Base-by-base conservation (phyloP, 2,329 filamentous ascomycete genomes). In the Pseudogymnoascus sp. region DNA sequence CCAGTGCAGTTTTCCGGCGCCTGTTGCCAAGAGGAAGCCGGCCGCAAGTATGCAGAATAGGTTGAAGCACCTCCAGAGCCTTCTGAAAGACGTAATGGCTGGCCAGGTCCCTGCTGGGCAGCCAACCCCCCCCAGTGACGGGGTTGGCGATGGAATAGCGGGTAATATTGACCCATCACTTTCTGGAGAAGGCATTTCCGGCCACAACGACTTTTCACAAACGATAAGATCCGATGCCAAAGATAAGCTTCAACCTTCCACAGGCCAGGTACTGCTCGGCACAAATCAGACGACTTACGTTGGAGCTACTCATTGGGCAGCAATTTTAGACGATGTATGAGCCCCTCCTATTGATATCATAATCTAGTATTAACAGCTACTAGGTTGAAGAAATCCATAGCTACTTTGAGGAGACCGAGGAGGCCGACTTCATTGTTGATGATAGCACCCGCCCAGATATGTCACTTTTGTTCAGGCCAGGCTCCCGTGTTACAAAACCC, bases 241-340 rank as follows among this genome's bases (percentile, higher is more conserved):
- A 71, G 64, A 41, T 66, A 4, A 31, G 14, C 14, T 31, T 16
- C 46, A 62, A 66, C 1, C 26, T 2, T 31, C 46, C n/a, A 63
- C 65, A 14, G 80, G 77, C 0, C 76, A 81, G 61, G 75, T 84
- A 6, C 75, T 84, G 19, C 72, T 75, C 22, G 75, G 78, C 2
- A 70, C 76, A 37, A 72, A 73, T 60, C 76, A 75, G 8, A 78
- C 77, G 43, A 82, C 78, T 4, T 86, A 84, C 66, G 78, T 86
- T 4, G 83, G 84, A 1, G 82, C 82, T 3, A 85, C 83, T 50
- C 83, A 86, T 64, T 84, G 82, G 66, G 81, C 84, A 75, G 83
- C 83, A 2, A 84, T 86, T 72, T 72, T 86, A 10, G 81, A 85
- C 68, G 81, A 86, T 75, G 83, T 85, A 67, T 77, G 79, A 73